Base-by-base conservation (phyloP, 2,329 filamentous ascomycete genomes). In the Talaromyces sp. region DNA sequence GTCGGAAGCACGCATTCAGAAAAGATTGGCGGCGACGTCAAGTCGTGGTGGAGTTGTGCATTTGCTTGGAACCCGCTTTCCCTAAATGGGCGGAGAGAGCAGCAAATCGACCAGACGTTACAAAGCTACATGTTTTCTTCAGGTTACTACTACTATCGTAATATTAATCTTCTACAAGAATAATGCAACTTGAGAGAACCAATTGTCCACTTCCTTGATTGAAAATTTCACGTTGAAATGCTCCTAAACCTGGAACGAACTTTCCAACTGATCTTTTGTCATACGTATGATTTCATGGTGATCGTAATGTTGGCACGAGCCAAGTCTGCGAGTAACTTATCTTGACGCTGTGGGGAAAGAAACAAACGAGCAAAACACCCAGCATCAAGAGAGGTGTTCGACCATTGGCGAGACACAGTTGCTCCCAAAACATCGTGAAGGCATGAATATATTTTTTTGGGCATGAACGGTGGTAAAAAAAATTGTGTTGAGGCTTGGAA, bases 251-350 rank as follows among this genome's bases (percentile, higher is more conserved):
- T 23, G 44, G 16, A 8, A 47, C 44, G 44, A 47, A 18, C 44
- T 9, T 47, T 47, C 44, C 36, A 71, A 71, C 66, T 70, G 68
- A 65, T 67, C 67, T 68, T 70, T 65, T 67, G 70, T 68, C 65
- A 69, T 42, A 65, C 63, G 68, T 63, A 71, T 69, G 69, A 67
- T 65, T 67, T 69, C 68, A 56, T 61, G 59, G 65, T 70, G 71
- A 71, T 72, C 58, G 72, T 72, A 73, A 68, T 54, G 69, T 66
- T 66, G 65, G 64, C 69, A 65, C 70, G 71, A 68, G 67, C 69
- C 69, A 73, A 72, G 70, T 71, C 70, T 71, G 56, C 73, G 71
- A 67, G 67, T 42, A 59, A 42, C 52, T 47, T 23, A 42, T 51
- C 42, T 59, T 57, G 57, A 58, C 55, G 44, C 52, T 28, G 30